Base-by-base conservation (phyloP, 2,329 filamentous ascomycete genomes). In the Monosporascus sp. region DNA sequence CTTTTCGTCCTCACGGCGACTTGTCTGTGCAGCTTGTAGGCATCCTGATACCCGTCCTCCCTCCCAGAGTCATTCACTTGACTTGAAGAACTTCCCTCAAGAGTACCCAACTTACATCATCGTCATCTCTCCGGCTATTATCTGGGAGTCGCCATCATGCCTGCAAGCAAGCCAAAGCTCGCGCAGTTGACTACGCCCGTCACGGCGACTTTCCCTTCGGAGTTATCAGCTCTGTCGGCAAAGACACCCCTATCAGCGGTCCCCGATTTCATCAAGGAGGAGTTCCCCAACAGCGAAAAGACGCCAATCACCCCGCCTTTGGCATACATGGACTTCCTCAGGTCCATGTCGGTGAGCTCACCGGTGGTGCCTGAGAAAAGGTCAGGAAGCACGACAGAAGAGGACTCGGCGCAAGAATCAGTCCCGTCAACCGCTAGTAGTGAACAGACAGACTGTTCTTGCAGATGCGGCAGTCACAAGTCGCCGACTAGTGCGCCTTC, bases 301-400 rank as follows among this genome's bases (percentile, higher is more conserved):
- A 97, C 92, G 5, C 92, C 92, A 48, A 96, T 97, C 69, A 95
- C 89, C 49, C 93, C 93, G 50, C 93, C 93, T 3, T 78, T 82
- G 22, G 92, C 93, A 53, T 97, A 97, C 68, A 87, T 90, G 60
- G 91, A 97, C 66, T 97, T 97, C 67, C 84, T 97, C 57, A 93
- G 91, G 73, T 85, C 86, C 55, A 84, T 95, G 72, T 86, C 86
- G 18, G 77, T 91, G 54, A 83, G 85, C 66, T 90, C 86, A 57
- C 88, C 89, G 8, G 73, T 82, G 47, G 77, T 82, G 47, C 80
- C 85, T 41, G 73, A 75, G 49, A 74, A 75, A 54, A 78, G 78
- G 62, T 80, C 81, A 57, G 67, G 77, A 62, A 67, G 73, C 53
- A 75, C 76, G 58, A 76, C 76, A 49, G 77, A 75, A 55, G 76